Base-by-base conservation (phyloP, 1,284 basidiomycete genomes). In the Malassezia slooffiae region DNA sequence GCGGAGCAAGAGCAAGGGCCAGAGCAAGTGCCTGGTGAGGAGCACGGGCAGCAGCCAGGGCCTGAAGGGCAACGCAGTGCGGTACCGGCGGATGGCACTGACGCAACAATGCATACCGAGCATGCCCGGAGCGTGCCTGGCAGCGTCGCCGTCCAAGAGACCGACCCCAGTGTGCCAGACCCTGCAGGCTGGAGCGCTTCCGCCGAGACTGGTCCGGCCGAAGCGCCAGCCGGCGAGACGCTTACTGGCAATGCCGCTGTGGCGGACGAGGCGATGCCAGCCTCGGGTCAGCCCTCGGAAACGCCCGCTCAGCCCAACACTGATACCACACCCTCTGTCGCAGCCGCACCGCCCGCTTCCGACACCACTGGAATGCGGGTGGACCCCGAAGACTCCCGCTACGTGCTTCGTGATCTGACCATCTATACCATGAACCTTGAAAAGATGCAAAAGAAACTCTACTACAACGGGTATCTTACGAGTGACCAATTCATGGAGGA, bases 401-500 rank as follows among this genome's bases (percentile, higher is more conserved):
- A 59, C 41, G 34, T 57, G 33, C 40, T 45, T 11, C 56, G 61
- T 24, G 54, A 51, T 20, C 54, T 65, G 50, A 55, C 55, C 30
- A 61, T 68, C 41, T 67, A 57, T 55, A 67, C 64, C 22, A 60
- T 56, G 30, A 62, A 54, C 66, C 76, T 97, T 22, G 91, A 96
- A 64, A 80, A 77, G 55, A 89, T 99, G 78, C 83, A 90, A 58
- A 74, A 77, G 27, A 81, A 86, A 43, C 75, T 99, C 12, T 87
- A 87, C 73, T 82, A 80, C 67, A 81, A 81, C 47, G 80, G 81
- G 42, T 97, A 97, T 70, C 78, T 87, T 27, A 89, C 87, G 0
- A 83, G 85, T 0, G 77, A 80, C 38, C 80, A 85, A 44, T 93
- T 97, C 73, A 75, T 95, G 8, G 79, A 81, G 31, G 93, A 96